Evolutionary conservation across 139 green algal species (phyloP).

Genomic region (Chlamydomonas sp.): DNA sequence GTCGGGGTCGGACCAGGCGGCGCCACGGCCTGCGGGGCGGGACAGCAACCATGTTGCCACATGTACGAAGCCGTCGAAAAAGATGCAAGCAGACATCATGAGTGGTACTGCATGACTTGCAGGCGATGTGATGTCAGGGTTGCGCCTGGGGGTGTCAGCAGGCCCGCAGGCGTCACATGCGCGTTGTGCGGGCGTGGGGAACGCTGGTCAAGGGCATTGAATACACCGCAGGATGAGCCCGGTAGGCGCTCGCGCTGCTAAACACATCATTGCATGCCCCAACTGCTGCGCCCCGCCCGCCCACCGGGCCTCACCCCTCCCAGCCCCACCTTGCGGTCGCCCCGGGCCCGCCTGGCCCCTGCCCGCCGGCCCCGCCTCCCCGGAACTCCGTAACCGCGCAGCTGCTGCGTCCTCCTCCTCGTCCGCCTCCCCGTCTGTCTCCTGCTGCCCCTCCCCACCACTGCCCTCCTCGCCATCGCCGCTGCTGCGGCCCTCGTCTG

Average conservation of each 20-base stretch:
- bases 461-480: background rate
- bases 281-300: too few species aligned
- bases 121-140: background rate
- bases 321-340: background rate
- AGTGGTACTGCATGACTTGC: background rate
- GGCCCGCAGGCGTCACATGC: background rate
- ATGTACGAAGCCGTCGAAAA: background rate
- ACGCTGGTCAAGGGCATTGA: background rate
- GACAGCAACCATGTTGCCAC: background rate
- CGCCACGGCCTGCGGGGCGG: background rate
- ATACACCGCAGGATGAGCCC: background rate
- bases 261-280: background rate
- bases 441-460: background rate
- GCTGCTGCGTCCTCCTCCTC: background rate
- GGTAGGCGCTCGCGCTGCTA: background rate
- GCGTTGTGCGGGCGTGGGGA: background rate
- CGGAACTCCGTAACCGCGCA: background rate
- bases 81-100: background rate
- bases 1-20: conserved; percentile 79
- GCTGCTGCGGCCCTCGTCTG: background rate
- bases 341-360: background rate
- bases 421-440: conserved; percentile 15
- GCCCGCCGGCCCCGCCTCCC: background rate
- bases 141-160: background rate
- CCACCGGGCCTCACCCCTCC: background rate